Base-by-base conservation (phyloP, 1,284 basidiomycete genomes). In the Thecaphora thlaspeos region DNA sequence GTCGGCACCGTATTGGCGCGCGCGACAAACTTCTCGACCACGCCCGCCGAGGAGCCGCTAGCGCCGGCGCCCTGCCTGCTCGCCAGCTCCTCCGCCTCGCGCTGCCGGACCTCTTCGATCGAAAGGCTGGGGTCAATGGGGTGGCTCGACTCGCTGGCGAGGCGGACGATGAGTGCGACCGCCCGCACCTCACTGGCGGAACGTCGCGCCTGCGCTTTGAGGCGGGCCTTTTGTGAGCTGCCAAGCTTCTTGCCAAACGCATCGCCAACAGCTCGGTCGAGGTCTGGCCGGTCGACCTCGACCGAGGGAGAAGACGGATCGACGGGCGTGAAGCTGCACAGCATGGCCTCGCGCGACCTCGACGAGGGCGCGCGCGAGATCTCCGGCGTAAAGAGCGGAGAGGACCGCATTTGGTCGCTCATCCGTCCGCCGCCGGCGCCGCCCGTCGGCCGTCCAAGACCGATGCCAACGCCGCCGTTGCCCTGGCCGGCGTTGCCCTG, bases 1-100 rank as follows among this genome's bases (percentile, higher is more conserved):
- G 85, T 82, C 17, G 86, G 84, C 17, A 95, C 80, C n/a, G 85
- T 90, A 75, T 95, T 94, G 2, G 88, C 86, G 28, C 93, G 84
- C 32, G 87, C 84, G 3, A 89, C 83, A 70, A 83, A 83, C 0
- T 84, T 86, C 42, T 84, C 80, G 37, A 55, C 54, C 18, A 38
- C 53, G 18, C 48, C 43, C 12, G 37, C 41, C 5, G 26, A 28
- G 26, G 26, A n/a, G n/a, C n/a, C n/a, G n/a, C n/a, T n/a, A n/a
- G n/a, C 26, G 11, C 26, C 26, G 26, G 11, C 7, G 32, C 32
- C 12, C 15, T 34, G 32, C 19, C 21, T 17, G 0, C 39, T 21
- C 18, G 43, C 32, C 21, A 15, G 32, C 45, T 44, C 39, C n/a
- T 50, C 48, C 36, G 49, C 51, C 19, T 70, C 61, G 11, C 53